Conservation (phyloP, 768 basidiomycete species). For the Tylopilus cervinicoccineus region DNA sequence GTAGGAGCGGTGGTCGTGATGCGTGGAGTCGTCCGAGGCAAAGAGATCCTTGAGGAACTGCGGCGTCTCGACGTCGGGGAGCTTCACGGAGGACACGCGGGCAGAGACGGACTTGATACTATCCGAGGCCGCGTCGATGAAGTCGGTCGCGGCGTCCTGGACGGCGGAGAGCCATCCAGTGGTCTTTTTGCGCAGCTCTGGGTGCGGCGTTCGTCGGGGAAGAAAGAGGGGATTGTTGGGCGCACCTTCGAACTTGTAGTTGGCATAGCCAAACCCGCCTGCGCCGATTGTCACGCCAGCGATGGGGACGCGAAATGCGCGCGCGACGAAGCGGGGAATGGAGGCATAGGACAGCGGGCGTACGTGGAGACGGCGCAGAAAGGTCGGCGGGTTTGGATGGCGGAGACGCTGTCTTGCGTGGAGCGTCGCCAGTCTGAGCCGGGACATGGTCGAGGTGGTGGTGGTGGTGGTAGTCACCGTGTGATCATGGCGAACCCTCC, state of each 20-base stretch:
- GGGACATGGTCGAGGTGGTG: neutral
- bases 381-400: constrained; percentile 33
- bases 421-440: neutral
- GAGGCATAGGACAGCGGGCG: constrained; percentile 83
- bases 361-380: constrained; percentile 63
- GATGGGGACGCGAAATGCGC: constrained; percentile 85
- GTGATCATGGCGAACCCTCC: neutral
- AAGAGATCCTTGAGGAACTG: constrained; percentile 71
- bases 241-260: constrained; percentile 94
- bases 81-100: constrained; percentile 56
- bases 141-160: constrained; percentile 56
- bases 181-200: constrained; percentile 72
- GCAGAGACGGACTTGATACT: constrained; percentile 57
- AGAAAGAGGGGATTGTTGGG: constrained; percentile 1
- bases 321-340: constrained; percentile 82
- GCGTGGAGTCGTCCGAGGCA: constrained; percentile 28
- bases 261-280: constrained; percentile 89
- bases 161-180: constrained; percentile 60
- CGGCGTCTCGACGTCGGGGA: constrained; percentile 53
- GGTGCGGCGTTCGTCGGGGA: neutral
- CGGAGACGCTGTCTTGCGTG: constrained; percentile 17
- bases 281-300: constrained; percentile 89
- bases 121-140: constrained; percentile 71
- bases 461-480: too few species aligned
- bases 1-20: constrained; percentile 30